Evolutionary conservation across 129 eudicot species (phyloP).

Genomic region (Gnaphalium uliginosum): DNA sequence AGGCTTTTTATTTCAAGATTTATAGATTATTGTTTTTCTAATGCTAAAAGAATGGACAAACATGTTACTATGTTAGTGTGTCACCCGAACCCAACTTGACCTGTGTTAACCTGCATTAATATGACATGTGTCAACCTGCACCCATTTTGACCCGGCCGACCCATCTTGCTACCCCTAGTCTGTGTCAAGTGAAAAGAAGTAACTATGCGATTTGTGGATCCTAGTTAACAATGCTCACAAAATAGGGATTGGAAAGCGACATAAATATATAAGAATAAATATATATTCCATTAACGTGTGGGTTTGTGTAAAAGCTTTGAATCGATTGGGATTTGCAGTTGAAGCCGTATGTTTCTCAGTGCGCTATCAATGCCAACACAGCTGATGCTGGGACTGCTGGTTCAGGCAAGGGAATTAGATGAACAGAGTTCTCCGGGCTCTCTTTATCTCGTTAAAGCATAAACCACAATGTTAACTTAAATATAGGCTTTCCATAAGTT

Average conservation of each 20-base stretch:
- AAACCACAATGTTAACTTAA: background rate
- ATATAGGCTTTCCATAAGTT: background rate
- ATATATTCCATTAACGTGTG: background rate
- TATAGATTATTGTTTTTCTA: too few relatives aligned
- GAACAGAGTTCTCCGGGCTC: background rate
- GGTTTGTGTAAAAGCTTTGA: conserved; percentile 6
- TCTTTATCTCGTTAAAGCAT: background rate
- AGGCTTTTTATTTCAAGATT: too few relatives aligned
- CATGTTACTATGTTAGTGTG: too few relatives aligned
- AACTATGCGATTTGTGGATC: background rate
- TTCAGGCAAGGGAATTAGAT: conserved; percentile 23
- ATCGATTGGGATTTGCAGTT: conserved; percentile 27
- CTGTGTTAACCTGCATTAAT: too few relatives aligned
- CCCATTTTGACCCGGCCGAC: too few relatives aligned
- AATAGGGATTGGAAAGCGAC: background rate
- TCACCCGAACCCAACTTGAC: too few relatives aligned
- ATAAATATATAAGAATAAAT: background rate
- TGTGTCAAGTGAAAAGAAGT: background rate
- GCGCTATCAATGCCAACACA: conserved; percentile 26
- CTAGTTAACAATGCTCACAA: background rate
- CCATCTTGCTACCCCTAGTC: too few relatives aligned
- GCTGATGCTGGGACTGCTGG: conserved; percentile 25
- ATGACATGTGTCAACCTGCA: too few relatives aligned
- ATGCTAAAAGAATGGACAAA: too few relatives aligned
- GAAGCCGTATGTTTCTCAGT: conserved; percentile 41